Percentiles rank a stretch among this genome's conserved stretches.
These are phyloP conservation scores for Bothriochloa decipiens DNA, from an alignment of 176 grass and related monocot species.

Conservation along the genomic window DNA sequence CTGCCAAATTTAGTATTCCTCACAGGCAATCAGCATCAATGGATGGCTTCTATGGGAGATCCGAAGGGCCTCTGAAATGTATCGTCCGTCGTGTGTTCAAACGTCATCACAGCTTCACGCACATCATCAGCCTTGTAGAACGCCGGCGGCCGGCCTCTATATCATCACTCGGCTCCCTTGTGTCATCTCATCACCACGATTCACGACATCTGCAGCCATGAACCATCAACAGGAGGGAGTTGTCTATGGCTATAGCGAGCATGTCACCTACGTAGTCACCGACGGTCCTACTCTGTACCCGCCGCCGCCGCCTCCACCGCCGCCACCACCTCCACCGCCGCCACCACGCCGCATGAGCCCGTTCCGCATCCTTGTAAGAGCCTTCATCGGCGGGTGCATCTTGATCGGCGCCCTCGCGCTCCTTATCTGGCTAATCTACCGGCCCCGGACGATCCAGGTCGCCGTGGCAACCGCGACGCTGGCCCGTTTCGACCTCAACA, in stretches of 20 bases:
- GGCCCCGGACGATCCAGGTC: slow-evolving; percentile 47
- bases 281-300: not conserved
- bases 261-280: not conserved
- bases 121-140: not conserved
- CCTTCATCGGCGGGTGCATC: slow-evolving; percentile 35
- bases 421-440: slow-evolving; percentile 71
- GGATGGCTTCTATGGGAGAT: not conserved
- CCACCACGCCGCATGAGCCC: not conserved
- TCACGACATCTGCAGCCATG: slow-evolving; percentile 7
- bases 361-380: slow-evolving; percentile 11
- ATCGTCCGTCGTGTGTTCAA: not conserved
- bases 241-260: slow-evolving; percentile 12
- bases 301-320: not conserved
- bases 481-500: slow-evolving; percentile 34
- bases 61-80: slow-evolving; percentile 25
- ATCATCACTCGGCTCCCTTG: not conserved
- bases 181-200: not conserved
- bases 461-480: slow-evolving; percentile 48
- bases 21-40: not conserved
- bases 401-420: slow-evolving; percentile 35
- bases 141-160: not conserved
- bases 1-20: not conserved
- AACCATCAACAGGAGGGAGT: not conserved
- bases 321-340: not conserved
- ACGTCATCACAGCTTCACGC: not conserved